Base-by-base conservation (phyloP, 2,329 filamentous ascomycete genomes). In the Paracorniculantispora psalliotae region DNA sequence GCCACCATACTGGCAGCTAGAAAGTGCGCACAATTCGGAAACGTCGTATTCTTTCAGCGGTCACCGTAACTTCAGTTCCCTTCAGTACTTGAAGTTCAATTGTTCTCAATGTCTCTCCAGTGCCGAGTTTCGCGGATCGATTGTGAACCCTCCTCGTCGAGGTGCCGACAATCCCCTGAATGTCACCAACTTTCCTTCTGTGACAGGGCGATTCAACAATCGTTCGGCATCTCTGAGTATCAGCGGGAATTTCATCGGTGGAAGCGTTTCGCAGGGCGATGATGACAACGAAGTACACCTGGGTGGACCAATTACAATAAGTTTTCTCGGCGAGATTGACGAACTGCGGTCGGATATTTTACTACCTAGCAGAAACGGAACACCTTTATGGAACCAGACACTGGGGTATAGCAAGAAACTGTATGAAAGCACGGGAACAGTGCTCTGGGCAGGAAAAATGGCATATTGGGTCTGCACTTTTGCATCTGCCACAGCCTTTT, bases 11-110 rank as follows among this genome's bases (percentile, higher is more conserved):
- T 55, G 52, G 52, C 52, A 55, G 41, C 19, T 55, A 4, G 52
- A 55, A 2, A 47, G 52, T 19, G 28, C 52, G 30, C 28, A 47
- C 19, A 12, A 41, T 17, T 35, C 26, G 9, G 52, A 41, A 19
- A 55, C 41, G 4, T 55, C 52, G 17, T 55, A 55, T 28, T 55
- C 52, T 6, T 55, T 55, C 28, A 13, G 41, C 19, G 52, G 52
- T 8, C 28, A 55, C 2, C 19, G 41, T 8, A 55, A 55, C 10
- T 55, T 28, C 6, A 47, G 41, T 1, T 26, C 37, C n/a, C 21
- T 37, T 13, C 52, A 47, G 9, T 7, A 15, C 30, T n/a, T 55
- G 37, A 46, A 17, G 19, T 55, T 55, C 21, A 55, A 55, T 28
- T 55, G 52, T 15, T 55, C 52, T 7, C 26, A 55, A 28, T 55